Conservation (phyloP, 1,139 yeast genomes). For the Yamadazyma diddensiae region DNA sequence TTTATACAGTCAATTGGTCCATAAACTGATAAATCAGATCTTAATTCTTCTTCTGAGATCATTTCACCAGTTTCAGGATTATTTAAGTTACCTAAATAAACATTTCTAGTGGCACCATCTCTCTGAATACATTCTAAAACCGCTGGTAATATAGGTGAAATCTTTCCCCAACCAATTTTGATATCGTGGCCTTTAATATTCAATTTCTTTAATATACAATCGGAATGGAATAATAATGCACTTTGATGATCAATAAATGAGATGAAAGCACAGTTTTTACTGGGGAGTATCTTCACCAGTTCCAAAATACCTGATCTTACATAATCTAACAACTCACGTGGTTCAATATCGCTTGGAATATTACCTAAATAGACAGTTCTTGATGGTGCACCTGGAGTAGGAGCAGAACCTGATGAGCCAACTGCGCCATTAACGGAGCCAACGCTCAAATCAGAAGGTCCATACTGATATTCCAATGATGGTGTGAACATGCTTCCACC, state of each 20-base stretch:
- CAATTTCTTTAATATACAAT: slow-evolving; percentile 56
- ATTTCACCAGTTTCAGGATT: slow-evolving; percentile 43
- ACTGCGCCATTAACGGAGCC: neutral
- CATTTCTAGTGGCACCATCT: slow-evolving; percentile 90
- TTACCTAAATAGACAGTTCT: slow-evolving; percentile 91
- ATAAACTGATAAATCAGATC: slow-evolving; percentile 47
- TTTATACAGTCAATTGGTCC: slow-evolving; percentile 59
- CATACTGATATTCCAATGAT: slow-evolving; percentile 4
- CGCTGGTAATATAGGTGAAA: slow-evolving; percentile 62
- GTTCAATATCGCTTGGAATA: slow-evolving; percentile 76
- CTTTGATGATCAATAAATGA: slow-evolving; percentile 62
- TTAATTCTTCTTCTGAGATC: slow-evolving; percentile 57
- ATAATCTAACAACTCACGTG: slow-evolving; percentile 81
- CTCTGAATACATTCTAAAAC: slow-evolving; percentile 73
- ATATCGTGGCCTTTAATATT: slow-evolving; percentile 57
- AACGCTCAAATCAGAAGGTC: slow-evolving; percentile 1
- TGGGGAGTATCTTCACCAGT: slow-evolving; percentile 55
- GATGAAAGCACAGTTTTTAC: slow-evolving; percentile 59
- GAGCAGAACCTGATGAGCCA: neutral
- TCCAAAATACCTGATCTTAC: slow-evolving; percentile 92
- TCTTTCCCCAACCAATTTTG: slow-evolving; percentile 68
- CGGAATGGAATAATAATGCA: slow-evolving; percentile 59
- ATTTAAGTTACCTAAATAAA: slow-evolving; percentile 74
- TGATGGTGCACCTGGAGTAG: slow-evolving; percentile 40
- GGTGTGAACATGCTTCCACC: slow-evolving; percentile 6